phyloP scores from a whole-genome alignment of 1,139 yeast genomes.

The Spathaspora sp. region DNA sequence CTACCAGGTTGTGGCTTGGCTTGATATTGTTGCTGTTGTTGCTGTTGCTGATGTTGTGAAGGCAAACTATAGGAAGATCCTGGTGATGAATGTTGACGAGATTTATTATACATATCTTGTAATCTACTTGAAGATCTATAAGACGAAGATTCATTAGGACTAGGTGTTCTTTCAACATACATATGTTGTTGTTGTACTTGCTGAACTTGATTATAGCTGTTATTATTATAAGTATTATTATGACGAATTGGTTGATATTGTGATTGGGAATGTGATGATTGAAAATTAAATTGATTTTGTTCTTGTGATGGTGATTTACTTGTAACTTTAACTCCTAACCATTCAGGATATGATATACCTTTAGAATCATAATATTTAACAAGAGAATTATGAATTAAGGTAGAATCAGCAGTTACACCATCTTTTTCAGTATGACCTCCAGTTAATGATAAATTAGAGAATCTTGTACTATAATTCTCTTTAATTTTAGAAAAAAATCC shows the following conservation, averaged over 20 bases:
- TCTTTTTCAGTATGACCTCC: conserved; percentile 34
- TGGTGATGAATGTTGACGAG: conserved; percentile 43
- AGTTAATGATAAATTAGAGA: conserved; percentile 35
- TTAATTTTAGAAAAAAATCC: conserved; percentile 38
- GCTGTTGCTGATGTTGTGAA: not conserved
- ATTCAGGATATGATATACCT: conserved; percentile 42
- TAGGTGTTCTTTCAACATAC: conserved; percentile 1
- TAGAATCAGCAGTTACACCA: conserved; percentile 39
- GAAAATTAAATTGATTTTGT: not conserved
- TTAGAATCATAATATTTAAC: conserved; percentile 37
- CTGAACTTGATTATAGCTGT: conserved; percentile 17
- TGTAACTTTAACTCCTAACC: conserved; percentile 38
- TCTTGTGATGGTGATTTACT: conserved; percentile 8
- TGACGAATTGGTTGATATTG: conserved; percentile 31
- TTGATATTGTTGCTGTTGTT: conserved; percentile 2
- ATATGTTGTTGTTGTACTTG: conserved; percentile 7
- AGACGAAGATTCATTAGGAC: conserved; percentile 19
- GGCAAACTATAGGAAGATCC: conserved; percentile 30
- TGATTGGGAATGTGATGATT: conserved; percentile 10
- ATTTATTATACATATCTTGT: conserved; percentile 44
- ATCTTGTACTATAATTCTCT: conserved; percentile 35
- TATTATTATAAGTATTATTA: conserved; percentile 22
- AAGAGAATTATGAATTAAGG: conserved; percentile 47
- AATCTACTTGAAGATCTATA: conserved; percentile 39
- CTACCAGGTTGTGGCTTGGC: conserved; percentile 19